Base-by-base conservation (phyloP, 2,329 filamentous ascomycete genomes). In the Penicillium capsulatum region DNA sequence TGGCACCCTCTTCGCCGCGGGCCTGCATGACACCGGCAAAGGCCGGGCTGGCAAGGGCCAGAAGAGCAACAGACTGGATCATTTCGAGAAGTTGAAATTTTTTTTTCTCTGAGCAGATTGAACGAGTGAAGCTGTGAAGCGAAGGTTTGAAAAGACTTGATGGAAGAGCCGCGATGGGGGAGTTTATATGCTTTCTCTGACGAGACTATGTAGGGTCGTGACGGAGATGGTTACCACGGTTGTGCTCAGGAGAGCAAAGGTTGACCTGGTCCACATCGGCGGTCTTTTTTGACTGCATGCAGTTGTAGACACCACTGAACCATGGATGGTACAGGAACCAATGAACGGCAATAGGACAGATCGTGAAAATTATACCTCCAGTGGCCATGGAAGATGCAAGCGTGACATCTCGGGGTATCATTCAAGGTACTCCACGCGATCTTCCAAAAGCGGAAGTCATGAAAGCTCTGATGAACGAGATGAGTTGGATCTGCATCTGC, bases 41-140 rank as follows among this genome's bases (percentile, higher is more conserved):
- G 31, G 58, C 61, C 28, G 61, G 61, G 51, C 55, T 55, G 41
- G 60, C 56, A 45, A 66, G 51, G 36, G 59, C 61, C 52, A 66
- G 44, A 39, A 66, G 44, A 43, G 61, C 56, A 50, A 64, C 36
- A 49, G 56, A 53, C 47, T 62, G 61, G 45, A 65, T 56, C 63
- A 66, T 66, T 45, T 58, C 50, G 59, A 50, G 44, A 42, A 35
- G 48, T 48, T 37, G 33, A 32, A 51, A 42, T 39, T 40, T 30
- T 42, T 47, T 37, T 37, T 40, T 29, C 50, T 34, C 38, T 39
- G 38, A 38, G 50, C 51, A 43, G 42, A 38, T 45, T 17, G 38
- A 55, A 50, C 46, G 53, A 48, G 38, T 45, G 53, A 52, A 50
- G 39, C 27, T 50, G 40, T 34, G 42, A 33, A 34, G 40, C 40